phyloP scores from a whole-genome alignment of 345 rosid species.

The Noccaea caerulescens region DNA sequence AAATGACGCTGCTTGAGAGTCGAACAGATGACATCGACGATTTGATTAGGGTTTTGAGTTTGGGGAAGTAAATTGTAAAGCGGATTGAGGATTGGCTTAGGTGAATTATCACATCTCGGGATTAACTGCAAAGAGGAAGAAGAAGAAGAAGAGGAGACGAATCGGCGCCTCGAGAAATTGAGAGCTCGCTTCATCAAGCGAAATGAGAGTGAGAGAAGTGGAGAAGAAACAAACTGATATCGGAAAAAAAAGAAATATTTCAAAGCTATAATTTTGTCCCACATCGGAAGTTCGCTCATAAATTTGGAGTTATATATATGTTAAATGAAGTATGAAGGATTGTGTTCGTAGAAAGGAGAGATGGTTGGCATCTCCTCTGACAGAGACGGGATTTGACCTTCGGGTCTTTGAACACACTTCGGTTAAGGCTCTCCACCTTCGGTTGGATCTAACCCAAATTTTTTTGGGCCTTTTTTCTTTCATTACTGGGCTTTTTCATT shows the following conservation, averaged over 20 bases:
- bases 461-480: conserved; percentile 13
- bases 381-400: conserved; percentile 53
- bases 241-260: no score
- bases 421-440: conserved; percentile 47
- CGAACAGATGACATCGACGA: conserved; percentile 61
- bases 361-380: conserved; percentile 80
- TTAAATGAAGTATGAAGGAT: neutral
- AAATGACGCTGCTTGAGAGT: conserved; percentile 49
- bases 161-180: neutral
- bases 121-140: conserved; percentile 49
- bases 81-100: conserved; percentile 50
- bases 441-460: conserved; percentile 46
- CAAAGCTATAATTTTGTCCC: neutral
- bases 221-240: neutral
- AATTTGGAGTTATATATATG: no score
- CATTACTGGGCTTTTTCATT: neutral
- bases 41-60: conserved; percentile 63
- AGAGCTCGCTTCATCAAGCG: conserved; percentile 34
- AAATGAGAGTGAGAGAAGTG: neutral
- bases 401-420: conserved; percentile 39
- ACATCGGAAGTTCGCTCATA: neutral
- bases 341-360: conserved; percentile 58
- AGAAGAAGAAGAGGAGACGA: conserved; percentile 41
- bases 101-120: conserved; percentile 8
- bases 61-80: conserved; percentile 62